Base-by-base conservation (phyloP, 2,329 filamentous ascomycete species). In the Monosporascus sp. region DNA sequence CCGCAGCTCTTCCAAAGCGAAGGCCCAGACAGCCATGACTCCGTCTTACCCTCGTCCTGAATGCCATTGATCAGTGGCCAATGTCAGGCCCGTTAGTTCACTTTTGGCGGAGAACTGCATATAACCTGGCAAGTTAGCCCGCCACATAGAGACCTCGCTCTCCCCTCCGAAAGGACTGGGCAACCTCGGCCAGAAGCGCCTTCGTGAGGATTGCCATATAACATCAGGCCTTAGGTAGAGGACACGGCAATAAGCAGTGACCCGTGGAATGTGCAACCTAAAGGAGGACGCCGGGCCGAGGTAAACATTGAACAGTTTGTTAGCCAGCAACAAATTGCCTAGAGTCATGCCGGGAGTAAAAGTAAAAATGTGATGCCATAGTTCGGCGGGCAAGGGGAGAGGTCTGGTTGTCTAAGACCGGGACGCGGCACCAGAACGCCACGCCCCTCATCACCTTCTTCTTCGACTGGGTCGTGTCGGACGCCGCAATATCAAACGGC, bases 101-200 rank as follows among this genome's bases (percentile, higher is more conserved):
- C 59, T 62, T 56, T 75, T 81, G 51, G 71, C 73, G 70, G 90
- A 94, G 60, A 85, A 82, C 64, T 92, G 85, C 90, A 95, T 51
- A 66, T 70, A 31, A 65, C 73, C 48, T 81, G 79, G 67, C 82
- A 85, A 37, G 83, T 76, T 49, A 94, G 73, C 63, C 63, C 80
- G 81, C 81, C 89, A 90, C 88, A 92, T 92, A 43, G 86, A 81
- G 58, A 89, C 74, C 69, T 94, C 89, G 43, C 81, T 81, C 65
- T 79, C 81, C 54, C 77, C 79, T 50, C 74, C 72, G 49, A 93
- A 75, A 27, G 89, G 89, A 52, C 78, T 77, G 47, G 89, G 89
- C 74, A 91, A 82, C 59, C 79, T 79, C 25, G 82, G 82, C 72
- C 82, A 81, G 67, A 82, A 85, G 20, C 74, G 71, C 61, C 83